Percentiles rank a stretch among this genome's conserved stretches.
These are phyloP conservation scores for Zizania palustris DNA, from an alignment of 202 grass and related monocot species.

Conservation along the genomic window DNA sequence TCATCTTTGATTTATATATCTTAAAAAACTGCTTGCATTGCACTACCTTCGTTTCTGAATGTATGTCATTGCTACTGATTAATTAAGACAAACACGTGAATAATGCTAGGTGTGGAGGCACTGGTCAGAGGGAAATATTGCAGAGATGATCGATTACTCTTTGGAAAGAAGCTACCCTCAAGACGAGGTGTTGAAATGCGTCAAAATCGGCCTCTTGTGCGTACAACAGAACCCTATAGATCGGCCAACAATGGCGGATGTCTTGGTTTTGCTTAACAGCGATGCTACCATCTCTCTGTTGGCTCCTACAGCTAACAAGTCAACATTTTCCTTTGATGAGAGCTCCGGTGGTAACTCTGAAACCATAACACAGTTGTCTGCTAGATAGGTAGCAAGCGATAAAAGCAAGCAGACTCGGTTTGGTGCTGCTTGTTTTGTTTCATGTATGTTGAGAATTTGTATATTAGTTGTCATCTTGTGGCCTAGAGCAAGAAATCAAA, in stretches of 20 bases:
- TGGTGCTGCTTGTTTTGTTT: too few species aligned
- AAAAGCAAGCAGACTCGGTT: too few species aligned
- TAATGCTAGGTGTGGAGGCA: conserved; percentile 45
- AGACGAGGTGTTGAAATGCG: conserved; percentile 43
- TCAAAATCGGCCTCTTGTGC: conserved; percentile 51
- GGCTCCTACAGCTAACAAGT: not conserved
- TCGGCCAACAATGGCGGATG: conserved; percentile 51
- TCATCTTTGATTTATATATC: too few species aligned
- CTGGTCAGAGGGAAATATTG: conserved; percentile 44
- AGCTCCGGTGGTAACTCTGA: not conserved
- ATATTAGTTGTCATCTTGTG: too few species aligned
- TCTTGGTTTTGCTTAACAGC: conserved; percentile 50
- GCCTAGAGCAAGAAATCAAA: too few species aligned
- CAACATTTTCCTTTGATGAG: conserved; percentile 31
- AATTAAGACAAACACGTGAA: not conserved
- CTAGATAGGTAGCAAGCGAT: too few species aligned
- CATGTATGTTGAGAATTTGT: too few species aligned
- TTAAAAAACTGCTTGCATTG: too few species aligned
- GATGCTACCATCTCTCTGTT: conserved; percentile 12
- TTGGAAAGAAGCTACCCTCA: conserved; percentile 23
- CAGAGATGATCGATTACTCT: conserved; percentile 42
- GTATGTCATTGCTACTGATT: too few species aligned
- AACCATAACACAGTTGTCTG: too few species aligned
- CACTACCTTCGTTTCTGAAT: too few species aligned
- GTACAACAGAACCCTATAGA: conserved; percentile 47